These are phyloP conservation scores for Ensete ventricosum DNA, from an alignment of 176 grass and related monocot species.

Conservation along the genomic window DNA sequence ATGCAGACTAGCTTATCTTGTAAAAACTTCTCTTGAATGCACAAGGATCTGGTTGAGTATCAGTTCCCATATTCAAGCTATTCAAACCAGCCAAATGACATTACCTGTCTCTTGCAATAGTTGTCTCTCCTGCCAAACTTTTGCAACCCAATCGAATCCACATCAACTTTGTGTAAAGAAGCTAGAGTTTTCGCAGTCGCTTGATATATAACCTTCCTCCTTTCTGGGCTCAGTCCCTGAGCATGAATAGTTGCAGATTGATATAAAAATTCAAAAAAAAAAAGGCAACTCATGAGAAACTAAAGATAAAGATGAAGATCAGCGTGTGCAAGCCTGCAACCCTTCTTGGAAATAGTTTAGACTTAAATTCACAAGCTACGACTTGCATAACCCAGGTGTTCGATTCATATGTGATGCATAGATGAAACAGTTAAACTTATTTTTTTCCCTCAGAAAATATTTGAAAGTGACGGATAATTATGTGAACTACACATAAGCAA, in stretches of 20 bases:
- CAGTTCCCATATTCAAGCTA: background rate
- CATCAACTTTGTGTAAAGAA: conserved; percentile 65
- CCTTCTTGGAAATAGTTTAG: no score
- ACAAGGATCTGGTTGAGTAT: background rate
- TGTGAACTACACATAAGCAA: background rate
- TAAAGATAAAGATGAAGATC: background rate
- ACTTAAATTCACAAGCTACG: no score
- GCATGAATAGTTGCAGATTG: conserved; percentile 7
- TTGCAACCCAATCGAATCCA: conserved; percentile 57
- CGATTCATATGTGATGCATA: no score
- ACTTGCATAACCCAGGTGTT: no score
- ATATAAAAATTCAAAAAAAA: background rate
- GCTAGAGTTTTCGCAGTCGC: conserved; percentile 59
- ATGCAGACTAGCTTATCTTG: background rate
- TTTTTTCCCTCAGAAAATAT: no score
- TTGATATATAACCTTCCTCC: conserved; percentile 57
- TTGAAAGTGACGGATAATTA: background rate
- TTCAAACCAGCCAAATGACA: conserved; percentile 1
- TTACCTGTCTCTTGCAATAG: conserved; percentile 95
- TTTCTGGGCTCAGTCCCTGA: conserved; percentile 48
- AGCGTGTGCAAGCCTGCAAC: background rate
- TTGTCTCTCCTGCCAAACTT: conserved; percentile 85
- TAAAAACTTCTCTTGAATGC: background rate
- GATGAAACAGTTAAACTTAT: no score
- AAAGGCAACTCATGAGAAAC: background rate